A percentile compares a stretch with the other conserved stretches of the same genome.
phyloP scores from a whole-genome alignment of 2,329 filamentous ascomycete genomes.

The Exutisphaerella laricina region DNA sequence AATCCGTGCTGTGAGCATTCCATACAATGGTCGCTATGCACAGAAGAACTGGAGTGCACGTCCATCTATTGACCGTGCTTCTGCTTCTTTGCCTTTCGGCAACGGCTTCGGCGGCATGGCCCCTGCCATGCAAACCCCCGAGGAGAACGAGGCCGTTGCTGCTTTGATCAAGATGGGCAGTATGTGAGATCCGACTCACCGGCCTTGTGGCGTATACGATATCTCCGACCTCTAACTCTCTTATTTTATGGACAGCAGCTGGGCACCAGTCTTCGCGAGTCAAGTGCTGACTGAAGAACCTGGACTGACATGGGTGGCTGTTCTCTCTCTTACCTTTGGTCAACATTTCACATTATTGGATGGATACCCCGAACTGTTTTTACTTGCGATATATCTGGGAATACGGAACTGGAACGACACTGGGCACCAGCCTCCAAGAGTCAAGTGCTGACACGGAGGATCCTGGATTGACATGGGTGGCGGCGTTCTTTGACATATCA shows the following conservation, averaged over 20 bases:
- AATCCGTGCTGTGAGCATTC: constrained; percentile 28
- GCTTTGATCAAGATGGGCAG: constrained; percentile 76
- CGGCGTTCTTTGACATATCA: constrained; percentile 22
- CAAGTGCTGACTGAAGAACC: constrained; percentile 36
- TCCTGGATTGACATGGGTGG: constrained; percentile 37
- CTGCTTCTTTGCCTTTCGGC: constrained; percentile 23
- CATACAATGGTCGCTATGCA: constrained; percentile 25
- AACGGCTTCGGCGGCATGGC: constrained; percentile 8
- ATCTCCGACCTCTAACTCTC: constrained; percentile 11
- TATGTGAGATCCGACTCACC: constrained; percentile 36
- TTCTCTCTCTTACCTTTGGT: constrained; percentile 13
- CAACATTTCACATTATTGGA: constrained; percentile 5
- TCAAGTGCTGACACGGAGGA: constrained; percentile 35
- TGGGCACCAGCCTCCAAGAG: constrained; percentile 32
- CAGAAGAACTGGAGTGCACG: constrained; percentile 24
- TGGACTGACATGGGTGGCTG: constrained; percentile 36
- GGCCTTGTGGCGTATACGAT: constrained; percentile 11
- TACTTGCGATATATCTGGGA: constrained; percentile 7
- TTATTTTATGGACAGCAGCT: constrained; percentile 29
- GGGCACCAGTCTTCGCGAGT: constrained; percentile 33
- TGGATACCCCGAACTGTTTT: constrained; percentile 12
- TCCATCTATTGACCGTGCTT: constrained; percentile 17
- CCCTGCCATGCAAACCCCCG: constrained; percentile 46
- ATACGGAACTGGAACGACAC: constrained; percentile 24
- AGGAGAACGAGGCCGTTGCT: constrained; percentile 77